Evolutionary conservation across 2,329 filamentous ascomycete genomes (phyloP).

Genomic region (Eurotiales sp.): DNA sequence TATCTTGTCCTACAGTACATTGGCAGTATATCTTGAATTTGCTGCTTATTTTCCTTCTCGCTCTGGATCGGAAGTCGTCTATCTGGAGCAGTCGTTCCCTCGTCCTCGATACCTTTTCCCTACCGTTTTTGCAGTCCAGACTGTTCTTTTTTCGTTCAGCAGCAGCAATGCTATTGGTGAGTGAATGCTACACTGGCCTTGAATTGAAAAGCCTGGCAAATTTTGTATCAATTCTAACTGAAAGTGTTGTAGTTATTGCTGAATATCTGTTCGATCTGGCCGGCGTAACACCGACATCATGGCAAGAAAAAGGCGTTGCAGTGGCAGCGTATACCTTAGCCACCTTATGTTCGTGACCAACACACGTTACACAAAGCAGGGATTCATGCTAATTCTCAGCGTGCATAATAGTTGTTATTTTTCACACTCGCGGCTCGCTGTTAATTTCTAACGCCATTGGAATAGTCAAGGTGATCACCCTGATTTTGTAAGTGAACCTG

Average conservation of each 20-base stretch:
- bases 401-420: conserved; percentile 38
- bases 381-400: background rate
- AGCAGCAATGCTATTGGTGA: conserved; percentile 57
- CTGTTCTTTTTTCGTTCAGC: conserved; percentile 61
- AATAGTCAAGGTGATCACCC: conserved; percentile 56
- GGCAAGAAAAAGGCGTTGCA: conserved; percentile 8
- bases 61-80: conserved; percentile 63
- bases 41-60: conserved; percentile 64
- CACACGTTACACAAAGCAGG: conserved; percentile 19
- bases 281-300: conserved; percentile 21
- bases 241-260: conserved; percentile 24
- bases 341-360: conserved; percentile 39
- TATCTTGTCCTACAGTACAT: conserved; percentile 52
- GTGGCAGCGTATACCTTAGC: conserved; percentile 27
- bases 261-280: conserved; percentile 20
- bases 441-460: conserved; percentile 56
- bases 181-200: conserved; percentile 31
- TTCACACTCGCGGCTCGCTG: conserved; percentile 57
- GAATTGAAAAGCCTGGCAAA: conserved; percentile 21
- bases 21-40: conserved; percentile 61
- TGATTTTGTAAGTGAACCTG: conserved; percentile 48
- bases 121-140: conserved; percentile 60
- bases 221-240: background rate
- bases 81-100: conserved; percentile 65
- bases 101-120: conserved; percentile 62